These are phyloP conservation scores for Coccomyxa sp. DNA, from an alignment of 139 green algal species.

Conservation along the genomic window DNA sequence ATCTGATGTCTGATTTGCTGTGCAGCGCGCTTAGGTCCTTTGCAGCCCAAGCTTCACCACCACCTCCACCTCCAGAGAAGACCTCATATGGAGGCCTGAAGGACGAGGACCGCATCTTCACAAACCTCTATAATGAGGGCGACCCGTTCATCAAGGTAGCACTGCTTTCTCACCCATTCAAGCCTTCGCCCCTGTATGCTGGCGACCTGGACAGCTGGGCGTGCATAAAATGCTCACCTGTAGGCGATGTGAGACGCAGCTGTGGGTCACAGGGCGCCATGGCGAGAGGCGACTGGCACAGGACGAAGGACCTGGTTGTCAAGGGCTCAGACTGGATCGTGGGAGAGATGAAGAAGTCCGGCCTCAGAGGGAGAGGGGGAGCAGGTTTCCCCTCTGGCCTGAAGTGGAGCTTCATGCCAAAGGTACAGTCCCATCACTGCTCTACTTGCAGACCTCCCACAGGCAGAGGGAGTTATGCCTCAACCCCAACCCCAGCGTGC, in stretches of 20 bases:
- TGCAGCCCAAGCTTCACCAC: not conserved
- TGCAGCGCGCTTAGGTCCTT: conserved; percentile 14
- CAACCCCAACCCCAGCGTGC: no score
- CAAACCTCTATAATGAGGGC: conserved; percentile 92
- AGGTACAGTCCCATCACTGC: no score
- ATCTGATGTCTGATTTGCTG: no score
- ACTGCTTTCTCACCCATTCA: no score
- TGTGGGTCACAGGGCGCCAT: conserved; percentile 52
- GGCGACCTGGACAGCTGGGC: no score
- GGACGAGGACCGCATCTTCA: conserved; percentile 97
- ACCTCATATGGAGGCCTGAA: conserved; percentile 75
- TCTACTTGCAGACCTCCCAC: no score
- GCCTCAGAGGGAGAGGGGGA: conserved; percentile 90
- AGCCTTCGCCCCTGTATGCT: no score
- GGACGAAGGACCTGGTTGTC: conserved; percentile 85
- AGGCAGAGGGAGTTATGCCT: no score
- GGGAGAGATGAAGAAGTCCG: conserved; percentile 94
- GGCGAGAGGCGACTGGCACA: conserved; percentile 78
- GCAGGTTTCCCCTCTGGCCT: conserved; percentile 94
- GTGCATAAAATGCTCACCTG: no score
- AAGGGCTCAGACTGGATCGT: conserved; percentile 98
- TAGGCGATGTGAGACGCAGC: no score
- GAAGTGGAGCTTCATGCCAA: conserved; percentile 98
- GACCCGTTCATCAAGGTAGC: conserved; percentile 89
- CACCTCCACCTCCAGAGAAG: conserved; percentile 14